Base-by-base conservation (phyloP, 345 rosid species). In the Conringia planisiliqua region DNA sequence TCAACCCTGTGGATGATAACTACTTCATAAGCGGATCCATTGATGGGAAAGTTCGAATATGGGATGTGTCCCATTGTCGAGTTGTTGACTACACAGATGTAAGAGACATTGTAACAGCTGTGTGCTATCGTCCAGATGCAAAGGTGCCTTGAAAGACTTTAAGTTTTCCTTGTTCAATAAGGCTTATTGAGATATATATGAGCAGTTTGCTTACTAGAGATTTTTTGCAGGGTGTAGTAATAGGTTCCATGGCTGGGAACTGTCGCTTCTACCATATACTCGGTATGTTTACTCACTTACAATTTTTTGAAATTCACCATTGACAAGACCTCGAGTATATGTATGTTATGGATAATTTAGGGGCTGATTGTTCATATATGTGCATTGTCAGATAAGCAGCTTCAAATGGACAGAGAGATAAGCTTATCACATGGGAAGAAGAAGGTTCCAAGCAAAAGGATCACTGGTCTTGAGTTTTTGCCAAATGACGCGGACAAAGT, bases 21-120 rank as follows among this genome's bases (percentile, higher is more conserved):
- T 82, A 81, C 74, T 85, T 88, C 67, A 78, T 86, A 70, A 85
- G 87, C 6, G 93, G 89, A 73, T 86, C 87, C 8, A 82, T 88
- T 6, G 93, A 88, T 81, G 90, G 90, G 67, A 88, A 85, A 82
- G 89, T 89, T 68, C 89, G 97, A 14, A 85, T 89, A 56, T 91
- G 97, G 97, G 85, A 88, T 79, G 85, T 85, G 67, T 40, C 70
- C 27, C 59, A 62, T 48, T 80, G 86, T 22, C 81, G 57, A 67
- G 93, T 91, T 60, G 87, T 86, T 54, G 88, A 85, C 79, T 89
- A 86, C 68, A 76, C 82, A 1, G 86, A 84, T 64, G 66, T 82
- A 40, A 83, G 83, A 70, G 93, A 89, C 67, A 88, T 88, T 63
- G 87, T 91, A 11, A 85, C 97, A 35, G 93, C 97, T 18, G 85